Evolutionary conservation across 345 rosid species (phyloP).

Genomic region (Limnanthes douglasii): DNA sequence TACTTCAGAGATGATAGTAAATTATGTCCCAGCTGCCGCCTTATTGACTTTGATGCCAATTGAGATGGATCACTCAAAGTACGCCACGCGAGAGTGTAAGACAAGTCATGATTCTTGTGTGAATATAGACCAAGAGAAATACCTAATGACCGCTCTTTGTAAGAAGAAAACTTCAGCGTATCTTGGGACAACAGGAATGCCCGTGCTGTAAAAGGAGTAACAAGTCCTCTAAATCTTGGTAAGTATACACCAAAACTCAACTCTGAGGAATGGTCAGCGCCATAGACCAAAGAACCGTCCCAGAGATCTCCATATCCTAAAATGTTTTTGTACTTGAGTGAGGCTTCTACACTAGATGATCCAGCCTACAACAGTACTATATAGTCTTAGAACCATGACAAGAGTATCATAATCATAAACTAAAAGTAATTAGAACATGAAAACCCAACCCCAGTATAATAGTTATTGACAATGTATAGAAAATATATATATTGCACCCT

Average conservation of each 20-base stretch:
- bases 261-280: slow-evolving; percentile 72
- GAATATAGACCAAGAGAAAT: slow-evolving; percentile 75
- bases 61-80: slow-evolving; percentile 67
- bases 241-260: slow-evolving; percentile 58
- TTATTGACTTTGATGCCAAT: slow-evolving; percentile 36
- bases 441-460: neutral
- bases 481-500: no score
- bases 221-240: slow-evolving; percentile 52
- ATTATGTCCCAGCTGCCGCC: slow-evolving; percentile 88
- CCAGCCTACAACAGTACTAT: slow-evolving; percentile 42
- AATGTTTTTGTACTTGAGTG: slow-evolving; percentile 62
- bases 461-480: no score
- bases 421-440: neutral
- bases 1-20: slow-evolving; percentile 70
- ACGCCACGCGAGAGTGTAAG: slow-evolving; percentile 66
- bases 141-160: slow-evolving; percentile 69
- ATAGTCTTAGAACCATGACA: slow-evolving; percentile 6
- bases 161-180: slow-evolving; percentile 72
- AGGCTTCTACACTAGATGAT: slow-evolving; percentile 73
- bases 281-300: slow-evolving; percentile 76
- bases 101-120: slow-evolving; percentile 51
- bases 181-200: slow-evolving; percentile 69
- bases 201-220: slow-evolving; percentile 55
- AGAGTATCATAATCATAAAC: neutral
- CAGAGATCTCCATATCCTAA: slow-evolving; percentile 90